Conservation (phyloP, 345 rosid genomes). For the Brassica napus region Da-Ae NC_063444.1:8328001-8328500, state of each 20-base stretch:
- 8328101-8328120: background rate
- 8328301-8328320: background rate
- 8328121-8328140: background rate
- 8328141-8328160: slow-evolving; percentile 13
- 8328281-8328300: background rate
- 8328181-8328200: slow-evolving; percentile 65
- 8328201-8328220: slow-evolving; percentile 66
- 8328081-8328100: background rate
- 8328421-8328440: slow-evolving; percentile 78
- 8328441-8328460: slow-evolving; percentile 65
- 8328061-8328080: slow-evolving; percentile 23
- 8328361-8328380: slow-evolving; percentile 81
- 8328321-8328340: background rate
- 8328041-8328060: slow-evolving; percentile 7
- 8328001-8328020: background rate
- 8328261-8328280: slow-evolving; percentile 57
- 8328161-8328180: slow-evolving; percentile 91
- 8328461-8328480: slow-evolving; percentile 74
- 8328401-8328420: slow-evolving; percentile 70
- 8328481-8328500: slow-evolving; percentile 36
- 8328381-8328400: slow-evolving; percentile 87
- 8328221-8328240: slow-evolving; percentile 81
- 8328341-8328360: background rate
- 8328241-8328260: slow-evolving; percentile 74
- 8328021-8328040: slow-evolving; percentile 16